Percentiles rank a stretch among this genome's conserved stretches.
These are phyloP conservation scores for Helenozyma baotianmanensis DNA, from an alignment of 805 yeast genomes.

Conservation along the genomic window DNA sequence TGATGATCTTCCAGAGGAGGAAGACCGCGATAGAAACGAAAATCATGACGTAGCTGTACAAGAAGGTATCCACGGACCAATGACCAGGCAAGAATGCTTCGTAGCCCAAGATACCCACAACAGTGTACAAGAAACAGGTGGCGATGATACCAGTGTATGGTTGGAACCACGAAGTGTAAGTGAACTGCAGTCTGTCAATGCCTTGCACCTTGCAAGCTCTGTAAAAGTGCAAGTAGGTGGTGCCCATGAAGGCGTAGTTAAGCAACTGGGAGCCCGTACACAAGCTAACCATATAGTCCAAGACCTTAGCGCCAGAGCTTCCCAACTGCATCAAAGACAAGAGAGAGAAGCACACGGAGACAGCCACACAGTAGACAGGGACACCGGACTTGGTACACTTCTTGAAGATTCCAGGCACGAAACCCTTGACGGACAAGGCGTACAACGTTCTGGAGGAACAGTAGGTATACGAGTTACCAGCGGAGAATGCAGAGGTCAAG, in stretches of 20 bases:
- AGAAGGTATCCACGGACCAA: conserved; percentile 59
- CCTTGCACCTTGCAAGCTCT: conserved; percentile 20
- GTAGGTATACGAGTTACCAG: conserved; percentile 19
- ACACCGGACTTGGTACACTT: conserved; percentile 15
- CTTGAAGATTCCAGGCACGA: conserved; percentile 14
- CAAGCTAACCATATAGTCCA: conserved; percentile 18
- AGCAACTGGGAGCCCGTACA: conserved; percentile 20
- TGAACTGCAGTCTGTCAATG: conserved; percentile 31
- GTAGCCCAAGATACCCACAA: conserved; percentile 63
- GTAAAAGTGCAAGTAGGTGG: conserved; percentile 18
- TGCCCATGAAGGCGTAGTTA: conserved; percentile 17
- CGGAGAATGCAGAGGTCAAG: conserved; percentile 17
- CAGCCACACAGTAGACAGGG: conserved; percentile 16
- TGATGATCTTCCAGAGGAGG: conserved; percentile 33
- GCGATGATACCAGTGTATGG: conserved; percentile 35
- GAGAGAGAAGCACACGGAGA: conserved; percentile 16
- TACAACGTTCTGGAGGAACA: conserved; percentile 18
- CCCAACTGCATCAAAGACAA: conserved; percentile 19
- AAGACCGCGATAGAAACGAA: conserved; percentile 39
- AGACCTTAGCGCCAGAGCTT: conserved; percentile 12
- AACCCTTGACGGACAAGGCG: conserved; percentile 16
- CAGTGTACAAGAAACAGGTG: conserved; percentile 30
- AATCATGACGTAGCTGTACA: conserved; percentile 69
- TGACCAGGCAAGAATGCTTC: conserved; percentile 61
- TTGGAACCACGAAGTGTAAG: conserved; percentile 41